Base-by-base conservation (phyloP, 495 filamentous ascomycete species). In the Aspergillus coremiiformis region DNA sequence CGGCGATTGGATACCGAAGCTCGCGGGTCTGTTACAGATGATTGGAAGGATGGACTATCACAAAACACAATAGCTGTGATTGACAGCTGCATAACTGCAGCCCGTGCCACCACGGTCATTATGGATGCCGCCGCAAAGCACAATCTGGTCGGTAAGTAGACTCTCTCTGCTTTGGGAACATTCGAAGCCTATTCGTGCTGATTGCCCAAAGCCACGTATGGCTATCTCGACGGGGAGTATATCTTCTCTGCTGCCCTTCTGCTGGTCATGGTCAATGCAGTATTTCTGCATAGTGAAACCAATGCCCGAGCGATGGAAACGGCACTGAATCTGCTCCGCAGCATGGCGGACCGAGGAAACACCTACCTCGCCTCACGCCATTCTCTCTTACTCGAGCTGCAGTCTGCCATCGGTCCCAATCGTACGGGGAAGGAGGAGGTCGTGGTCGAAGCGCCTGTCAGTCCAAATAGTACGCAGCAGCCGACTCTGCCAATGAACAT, bases 141-240 rank as follows among this genome's bases (percentile, higher is more conserved):
- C 11, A 73, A 75, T 39, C 59, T 77, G 1, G 57, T 78, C n/a
- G 66, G 70, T 71, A 58, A n/a, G 61, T 47, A 10, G 4, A 2
- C 39, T 7, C 22, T 10, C 17, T 39, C 7, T 4, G 4, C 5
- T 26, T 21, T 11, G 1, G 24, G 8, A 8, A 27, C 4, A 8
- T 27, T 27, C 24, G 8, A 17, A 20, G 8, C 1, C 17, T 24
- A 35, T 4, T 7, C 0, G 1, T 12, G 33, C 44, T 39, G 17
- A 48, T 19, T 26, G 1, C 27, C 14, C 10, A 42, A 33, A 71
- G 75, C 74, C 19, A 78, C 74, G 0, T 78, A 76, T 49, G 75
- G 75, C 10, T 78, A 76, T 51, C 70, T 77, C 51, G 75, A 78
- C 39, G 67, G 68, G 3, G 73, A 78, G 45, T 75, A 78, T 44